phyloP scores from a whole-genome alignment of 1,139 yeast genomes.

The Hyphopichia khmerensis region DNA sequence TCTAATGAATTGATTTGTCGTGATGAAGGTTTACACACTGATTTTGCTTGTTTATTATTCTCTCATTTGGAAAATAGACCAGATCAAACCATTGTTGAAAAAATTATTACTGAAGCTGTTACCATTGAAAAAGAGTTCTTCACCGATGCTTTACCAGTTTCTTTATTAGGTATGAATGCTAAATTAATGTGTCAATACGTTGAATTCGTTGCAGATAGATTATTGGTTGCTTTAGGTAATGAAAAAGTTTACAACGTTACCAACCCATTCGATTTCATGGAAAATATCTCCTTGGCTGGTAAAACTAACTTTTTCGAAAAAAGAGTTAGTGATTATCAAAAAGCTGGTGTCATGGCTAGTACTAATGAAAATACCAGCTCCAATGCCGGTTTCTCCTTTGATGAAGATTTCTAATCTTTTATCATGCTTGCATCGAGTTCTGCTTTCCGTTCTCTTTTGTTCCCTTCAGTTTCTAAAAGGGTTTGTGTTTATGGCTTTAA shows the following conservation, averaged over 20 bases:
- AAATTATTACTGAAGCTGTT: constrained; percentile 93
- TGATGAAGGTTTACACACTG: constrained; percentile 98
- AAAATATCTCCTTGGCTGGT: constrained; percentile 94
- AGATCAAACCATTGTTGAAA: constrained; percentile 69
- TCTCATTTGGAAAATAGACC: constrained; percentile 93
- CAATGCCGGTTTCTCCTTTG: constrained; percentile 40
- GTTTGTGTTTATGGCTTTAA: not conserved
- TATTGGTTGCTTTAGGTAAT: constrained; percentile 86
- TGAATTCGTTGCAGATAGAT: constrained; percentile 95
- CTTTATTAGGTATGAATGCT: constrained; percentile 90
- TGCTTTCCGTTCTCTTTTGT: not conserved
- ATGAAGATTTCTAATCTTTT: constrained; percentile 43
- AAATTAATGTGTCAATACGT: constrained; percentile 95
- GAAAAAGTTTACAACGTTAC: constrained; percentile 81
- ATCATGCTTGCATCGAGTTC: too few species aligned
- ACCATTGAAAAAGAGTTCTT: constrained; percentile 90
- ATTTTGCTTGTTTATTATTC: constrained; percentile 93
- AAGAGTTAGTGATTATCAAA: constrained; percentile 98
- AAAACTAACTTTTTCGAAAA: constrained; percentile 98
- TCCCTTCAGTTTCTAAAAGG: not conserved
- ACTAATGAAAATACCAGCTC: constrained; percentile 22
- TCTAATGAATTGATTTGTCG: constrained; percentile 96
- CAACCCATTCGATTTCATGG: constrained; percentile 99
- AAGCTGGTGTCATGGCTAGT: constrained; percentile 93
- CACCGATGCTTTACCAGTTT: constrained; percentile 89